These are phyloP conservation scores for Aspergillus fructus DNA, from an alignment of 2,329 filamentous ascomycete genomes.

Conservation along the genomic window DNA sequence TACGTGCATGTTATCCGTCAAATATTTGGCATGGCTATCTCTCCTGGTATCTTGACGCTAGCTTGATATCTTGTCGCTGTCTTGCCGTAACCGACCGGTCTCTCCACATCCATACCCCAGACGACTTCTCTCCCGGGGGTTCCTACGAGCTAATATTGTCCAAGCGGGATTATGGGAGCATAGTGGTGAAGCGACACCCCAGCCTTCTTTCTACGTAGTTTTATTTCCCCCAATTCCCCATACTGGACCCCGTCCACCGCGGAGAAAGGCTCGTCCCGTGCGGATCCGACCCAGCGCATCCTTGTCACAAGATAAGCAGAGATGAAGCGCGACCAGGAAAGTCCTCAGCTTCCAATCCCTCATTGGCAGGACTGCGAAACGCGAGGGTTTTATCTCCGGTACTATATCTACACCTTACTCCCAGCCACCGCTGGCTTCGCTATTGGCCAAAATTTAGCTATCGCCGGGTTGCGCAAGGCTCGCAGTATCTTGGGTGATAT, in stretches of 20 bases:
- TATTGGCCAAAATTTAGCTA: background rate
- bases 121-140: background rate
- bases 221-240: too few species aligned
- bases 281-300: background rate
- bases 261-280: background rate
- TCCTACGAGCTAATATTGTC: background rate
- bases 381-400: background rate
- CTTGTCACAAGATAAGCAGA: background rate
- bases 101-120: conserved; percentile 5
- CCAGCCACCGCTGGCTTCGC: background rate
- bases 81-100: background rate
- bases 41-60: background rate
- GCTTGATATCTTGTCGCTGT: background rate
- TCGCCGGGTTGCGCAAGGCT: background rate
- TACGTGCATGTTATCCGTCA: background rate
- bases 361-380: background rate
- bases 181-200: too few species aligned
- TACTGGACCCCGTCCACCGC: background rate
- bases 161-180: too few species aligned
- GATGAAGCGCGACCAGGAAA: background rate
- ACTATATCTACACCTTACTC: background rate
- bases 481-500: too few species aligned
- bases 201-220: too few species aligned
- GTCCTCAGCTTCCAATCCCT: background rate
- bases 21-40: background rate